Conservation (phyloP, 805 yeast genomes). For the Limtongia smithiae region DNA sequence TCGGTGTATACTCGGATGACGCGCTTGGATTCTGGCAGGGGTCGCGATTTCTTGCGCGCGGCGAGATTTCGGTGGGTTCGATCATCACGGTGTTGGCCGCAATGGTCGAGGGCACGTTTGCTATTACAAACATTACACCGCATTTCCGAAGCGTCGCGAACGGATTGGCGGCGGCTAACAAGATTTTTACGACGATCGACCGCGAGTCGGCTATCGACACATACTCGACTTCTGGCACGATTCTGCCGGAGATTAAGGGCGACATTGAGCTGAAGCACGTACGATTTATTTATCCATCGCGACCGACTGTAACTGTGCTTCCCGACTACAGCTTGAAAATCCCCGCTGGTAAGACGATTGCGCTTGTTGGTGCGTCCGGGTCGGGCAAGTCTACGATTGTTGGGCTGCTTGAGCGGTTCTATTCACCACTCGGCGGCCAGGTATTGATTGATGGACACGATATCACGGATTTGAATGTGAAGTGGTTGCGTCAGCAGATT, state of each 20-base stretch:
- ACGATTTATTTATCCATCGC: slow-evolving; percentile 35
- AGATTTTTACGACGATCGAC: slow-evolving; percentile 43
- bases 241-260: slow-evolving; percentile 39
- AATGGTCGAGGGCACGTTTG: slow-evolving; percentile 38
- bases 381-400: slow-evolving; percentile 45
- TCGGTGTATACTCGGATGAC: slow-evolving; percentile 39
- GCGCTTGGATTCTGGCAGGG: slow-evolving; percentile 47
- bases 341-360: slow-evolving; percentile 83
- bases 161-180: slow-evolving; percentile 42
- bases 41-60: slow-evolving; percentile 38
- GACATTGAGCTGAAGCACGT: slow-evolving; percentile 34
- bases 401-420: slow-evolving; percentile 55
- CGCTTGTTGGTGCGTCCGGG: slow-evolving; percentile 85
- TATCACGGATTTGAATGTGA: slow-evolving; percentile 48
- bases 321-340: slow-evolving; percentile 31
- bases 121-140: slow-evolving; percentile 43
- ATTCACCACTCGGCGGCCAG: slow-evolving; percentile 50
- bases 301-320: slow-evolving; percentile 35
- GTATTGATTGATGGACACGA: slow-evolving; percentile 48
- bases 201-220: slow-evolving; percentile 42
- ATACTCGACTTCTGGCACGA: slow-evolving; percentile 29
- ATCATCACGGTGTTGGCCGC: slow-evolving; percentile 36
- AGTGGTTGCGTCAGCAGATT: slow-evolving; percentile 49
- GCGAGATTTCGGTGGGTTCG: slow-evolving; percentile 38
- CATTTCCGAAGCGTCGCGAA: slow-evolving; percentile 39